Base-by-base conservation (phyloP, 345 rosid genomes). In the Gossypium ekmanianum region DNA sequence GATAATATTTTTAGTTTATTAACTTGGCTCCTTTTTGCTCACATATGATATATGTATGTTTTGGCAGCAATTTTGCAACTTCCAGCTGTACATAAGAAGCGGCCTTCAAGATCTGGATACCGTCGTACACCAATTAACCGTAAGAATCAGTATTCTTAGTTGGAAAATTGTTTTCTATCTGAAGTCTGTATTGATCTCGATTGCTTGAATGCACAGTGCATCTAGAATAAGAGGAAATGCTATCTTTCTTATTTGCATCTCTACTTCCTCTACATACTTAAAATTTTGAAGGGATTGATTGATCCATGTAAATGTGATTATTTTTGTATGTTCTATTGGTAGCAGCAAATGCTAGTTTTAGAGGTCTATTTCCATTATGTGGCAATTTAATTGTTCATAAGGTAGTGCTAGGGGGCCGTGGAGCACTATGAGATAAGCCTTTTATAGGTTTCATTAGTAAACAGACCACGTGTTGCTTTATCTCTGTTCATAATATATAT, bases 21-120 rank as follows among this genome's bases (percentile, higher is more conserved):
- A 72, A 59, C 62, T 62, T 81, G 61, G 68, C 67, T 78, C 61
- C 68, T 24, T 68, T 62, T 87, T 39, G 54, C 75, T 76, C 39
- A 73, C 50, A 41, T 34, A 45, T 56, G 26, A 14, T 41, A 22
- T 71, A 71, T 17, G 20, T 68, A 27, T 59, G 62, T 61, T 66
- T 43, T 26, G 83, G 84, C 87, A 95, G 99, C 99, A 71, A 93
- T 95, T 83, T 87, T 95, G 84, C 97, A 93, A 77, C 80, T 84
- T 82, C 99, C 99, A 24, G 93, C 91, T 44, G 78, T 76, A 66
- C 90, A 91, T 78, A 91, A 87, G 89, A 90, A 88, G 81, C 78
- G 83, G 67, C 93, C 98, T 77, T 80, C 89, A 73, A 87, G 80
- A 81, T 87, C 96, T 79, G 96, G 97, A 86, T 95, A 91, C 84